Evolutionary conservation across 306 rosid genomes (phyloP), one percentile per base, ranked within the genome.

Genomic region (Nissolia schottii): DNA sequence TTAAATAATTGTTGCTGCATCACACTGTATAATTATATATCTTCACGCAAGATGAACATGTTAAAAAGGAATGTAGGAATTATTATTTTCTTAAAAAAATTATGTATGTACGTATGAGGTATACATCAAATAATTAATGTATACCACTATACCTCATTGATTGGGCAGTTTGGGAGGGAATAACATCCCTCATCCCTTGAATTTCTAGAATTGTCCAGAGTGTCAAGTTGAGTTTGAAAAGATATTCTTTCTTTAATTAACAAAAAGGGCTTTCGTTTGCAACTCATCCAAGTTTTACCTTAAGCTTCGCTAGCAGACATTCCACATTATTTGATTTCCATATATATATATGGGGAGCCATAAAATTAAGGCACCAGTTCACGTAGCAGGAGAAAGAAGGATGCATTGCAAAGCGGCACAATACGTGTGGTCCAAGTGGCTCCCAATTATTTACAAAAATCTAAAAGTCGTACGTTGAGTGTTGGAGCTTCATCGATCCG

Each of bases 371-470:
- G n/a, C 6, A 49, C 22, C 11, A 22, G 45, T 63, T 23, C 1
- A 40, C 8, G 32, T 11, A 35, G 58, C 12, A 31, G 19, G 11
- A 22, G 7, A 12, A 10, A 34, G 8, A 34, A 7, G 5, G 0
- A 5, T 3, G 16, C 0, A 9, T 19, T 20, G 41, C 20, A 37
- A 82, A n/a, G 71, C 28, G 74, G 80, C 80, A 48, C 7, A 51
- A n/a, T 66, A 57, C 25, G 27, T 51, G 22, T 61, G 79, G 37
- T 53, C 77, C 73, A 67, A 19, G 54, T 82, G 70, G 74, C 67
- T 74, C 63, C 24, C 51, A 56, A 50, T 45, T 48, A 55, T 45
- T 43, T 48, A 14, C 15, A 59, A 48, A 23, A 25, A 70, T 41
- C 43, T 53, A 37, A 67, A 50, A 67, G 48, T 15, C 6, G 2